A percentile compares a stretch with the other conserved stretches of the same genome.
These are phyloP conservation scores for Peltaster fructicola DNA, from an alignment of 2,329 filamentous ascomycete genomes.

Conservation along the genomic window DNA sequence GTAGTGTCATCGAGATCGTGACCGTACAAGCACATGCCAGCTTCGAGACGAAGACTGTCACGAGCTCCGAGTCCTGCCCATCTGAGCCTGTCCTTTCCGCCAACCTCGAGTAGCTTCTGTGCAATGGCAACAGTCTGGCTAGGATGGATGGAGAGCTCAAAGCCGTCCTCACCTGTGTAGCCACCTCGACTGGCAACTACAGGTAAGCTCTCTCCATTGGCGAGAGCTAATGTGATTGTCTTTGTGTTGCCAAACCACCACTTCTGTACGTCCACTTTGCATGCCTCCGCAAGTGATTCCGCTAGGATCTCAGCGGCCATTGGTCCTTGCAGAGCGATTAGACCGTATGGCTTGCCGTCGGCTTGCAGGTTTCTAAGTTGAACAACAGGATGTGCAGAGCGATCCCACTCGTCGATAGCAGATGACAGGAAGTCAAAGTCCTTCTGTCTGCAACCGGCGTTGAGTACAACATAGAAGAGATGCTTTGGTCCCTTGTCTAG, in stretches of 20 bases:
- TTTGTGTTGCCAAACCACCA: constrained; percentile 70
- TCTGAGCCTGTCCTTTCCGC: constrained; percentile 44
- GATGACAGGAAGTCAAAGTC: constrained; percentile 60
- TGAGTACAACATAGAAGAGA: constrained; percentile 83
- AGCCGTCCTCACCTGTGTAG: constrained; percentile 96
- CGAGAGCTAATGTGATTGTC: constrained; percentile 46
- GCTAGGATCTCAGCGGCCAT: constrained; percentile 52
- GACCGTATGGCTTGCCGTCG: constrained; percentile 44
- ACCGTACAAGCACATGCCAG: constrained; percentile 99
- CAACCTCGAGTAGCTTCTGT: constrained; percentile 47
- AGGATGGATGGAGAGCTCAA: constrained; percentile 76
- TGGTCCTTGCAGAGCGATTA: constrained; percentile 83
- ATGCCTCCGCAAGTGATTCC: constrained; percentile 38
- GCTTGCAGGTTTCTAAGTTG: constrained; percentile 15
- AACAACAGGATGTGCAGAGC: constrained; percentile 27
- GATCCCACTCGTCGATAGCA: constrained; percentile 46
- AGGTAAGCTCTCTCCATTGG: constrained; percentile 33
- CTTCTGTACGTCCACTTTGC: constrained; percentile 35
- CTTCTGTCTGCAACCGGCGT: constrained; percentile 81
- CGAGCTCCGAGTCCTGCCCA: constrained; percentile 79
- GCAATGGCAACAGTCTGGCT: constrained; percentile 48
- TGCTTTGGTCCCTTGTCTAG: constrained; percentile 35
- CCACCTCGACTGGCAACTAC: constrained; percentile 73
- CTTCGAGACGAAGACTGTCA: constrained; percentile 83
- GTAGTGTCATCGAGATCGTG: constrained; percentile 76